phyloP scores from a whole-genome alignment of 306 rosid species.

The Ziziphus jujuba region DNA sequence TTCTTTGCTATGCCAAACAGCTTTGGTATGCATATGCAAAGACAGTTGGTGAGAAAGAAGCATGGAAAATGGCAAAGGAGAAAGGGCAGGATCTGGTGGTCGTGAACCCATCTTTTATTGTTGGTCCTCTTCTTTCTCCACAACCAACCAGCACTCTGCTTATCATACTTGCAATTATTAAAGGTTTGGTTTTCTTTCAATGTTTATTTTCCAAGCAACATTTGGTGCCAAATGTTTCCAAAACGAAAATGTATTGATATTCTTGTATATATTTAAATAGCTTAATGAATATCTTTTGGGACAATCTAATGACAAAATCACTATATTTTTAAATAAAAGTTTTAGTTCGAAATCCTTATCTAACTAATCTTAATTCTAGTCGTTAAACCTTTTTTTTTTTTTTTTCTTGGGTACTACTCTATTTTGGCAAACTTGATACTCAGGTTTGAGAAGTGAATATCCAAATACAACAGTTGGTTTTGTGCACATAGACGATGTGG shows the following conservation, averaged over 20 bases:
- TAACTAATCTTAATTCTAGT: too few species aligned
- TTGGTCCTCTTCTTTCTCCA: slow-evolving; percentile 81
- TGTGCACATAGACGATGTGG: slow-evolving; percentile 80
- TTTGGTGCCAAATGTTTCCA: background rate
- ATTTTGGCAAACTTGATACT: too few species aligned
- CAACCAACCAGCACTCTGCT: slow-evolving; percentile 72
- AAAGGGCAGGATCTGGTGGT: slow-evolving; percentile 65
- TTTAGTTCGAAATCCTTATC: too few species aligned
- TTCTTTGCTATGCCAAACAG: slow-evolving; percentile 38
- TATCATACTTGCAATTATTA: slow-evolving; percentile 45
- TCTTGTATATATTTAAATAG: too few species aligned
- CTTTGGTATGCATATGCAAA: slow-evolving; percentile 91
- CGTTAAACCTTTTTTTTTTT: too few species aligned
- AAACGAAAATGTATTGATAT: too few species aligned
- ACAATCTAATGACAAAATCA: too few species aligned
- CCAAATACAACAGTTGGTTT: slow-evolving; percentile 76
- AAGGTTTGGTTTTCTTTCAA: slow-evolving; percentile 39
- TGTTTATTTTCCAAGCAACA: background rate
- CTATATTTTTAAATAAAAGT: too few species aligned
- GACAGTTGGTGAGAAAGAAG: slow-evolving; percentile 72
- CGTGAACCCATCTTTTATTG: slow-evolving; percentile 73
- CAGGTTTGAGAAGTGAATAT: slow-evolving; percentile 64
- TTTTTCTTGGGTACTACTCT: too few species aligned
- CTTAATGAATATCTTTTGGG: too few species aligned
- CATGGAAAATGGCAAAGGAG: slow-evolving; percentile 66